Evolutionary conservation across 1,284 basidiomycete genomes (phyloP), one percentile per base, ranked within the genome.

Genomic region (Anthracocystis setariae): DNA sequence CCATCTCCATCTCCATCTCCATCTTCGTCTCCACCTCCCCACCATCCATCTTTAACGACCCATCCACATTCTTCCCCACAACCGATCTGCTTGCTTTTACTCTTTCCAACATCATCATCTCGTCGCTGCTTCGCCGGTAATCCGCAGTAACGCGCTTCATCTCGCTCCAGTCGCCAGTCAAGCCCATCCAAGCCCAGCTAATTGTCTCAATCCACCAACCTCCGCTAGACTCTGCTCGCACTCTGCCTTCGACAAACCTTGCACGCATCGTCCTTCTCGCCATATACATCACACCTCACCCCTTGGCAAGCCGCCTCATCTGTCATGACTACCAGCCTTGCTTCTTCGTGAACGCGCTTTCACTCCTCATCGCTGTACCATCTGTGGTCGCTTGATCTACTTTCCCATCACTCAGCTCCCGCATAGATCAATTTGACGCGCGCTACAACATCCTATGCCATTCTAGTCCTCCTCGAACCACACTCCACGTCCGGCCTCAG

Each of bases 391-490:
- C 29, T 29, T 12, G 29, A 29, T 29, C 29, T 29, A 29, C n/a
- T 29, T 12, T 29, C 29, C 12, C 7, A 29, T 29, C 29, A 7
- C 7, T 12, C 12, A 29, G 12, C 7, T 12, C 12, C 29, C 29
- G 29, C 29, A 29, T 29, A 29, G 7, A 29, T n/a, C n/a, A n/a
- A n/a, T n/a, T n/a, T 17, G n/a, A 32, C 13, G 12, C 33, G 8
- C 18, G 27, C 33, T 39, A 10, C 29, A 23, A 15, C 46, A 15
- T 46, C 43, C 25, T 51, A 66, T 66, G 63, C 51, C 0, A 12
- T 59, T 42, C 4, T 50, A 58, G 45, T 46, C 51, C 24, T n/a
- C 18, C 43, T 24, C 8, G 1, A n/a, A 10, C 25, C 15, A 47
- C 25, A 39, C 20, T 18, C 18, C n/a, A 42, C 32, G 9, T 42